phyloP scores from a whole-genome alignment of 1,139 yeast species.

The Sugiyamaella pinicola region DNA sequence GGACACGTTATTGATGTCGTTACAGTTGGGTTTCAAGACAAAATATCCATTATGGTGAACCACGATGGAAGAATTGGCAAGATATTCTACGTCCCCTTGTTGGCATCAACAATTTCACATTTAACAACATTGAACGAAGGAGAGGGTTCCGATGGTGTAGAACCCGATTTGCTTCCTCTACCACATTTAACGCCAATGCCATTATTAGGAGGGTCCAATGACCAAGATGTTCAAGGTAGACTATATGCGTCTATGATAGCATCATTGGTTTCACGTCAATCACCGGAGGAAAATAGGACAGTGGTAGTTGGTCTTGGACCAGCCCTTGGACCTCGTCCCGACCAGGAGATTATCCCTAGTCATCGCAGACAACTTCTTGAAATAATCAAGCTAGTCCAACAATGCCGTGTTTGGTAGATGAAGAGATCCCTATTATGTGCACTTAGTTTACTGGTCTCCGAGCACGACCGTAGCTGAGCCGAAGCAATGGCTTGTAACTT shows the following conservation, averaged over 20 bases:
- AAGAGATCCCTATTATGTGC: too few species aligned
- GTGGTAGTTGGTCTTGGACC: constrained; percentile 44
- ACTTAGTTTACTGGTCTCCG: too few species aligned
- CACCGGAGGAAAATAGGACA: constrained; percentile 42
- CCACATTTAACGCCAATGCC: constrained; percentile 43
- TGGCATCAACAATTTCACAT: constrained; percentile 29
- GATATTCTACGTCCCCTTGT: constrained; percentile 36
- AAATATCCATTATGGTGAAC: constrained; percentile 41
- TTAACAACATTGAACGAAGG: constrained; percentile 18
- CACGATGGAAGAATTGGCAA: constrained; percentile 40
- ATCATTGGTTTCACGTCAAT: constrained; percentile 41
- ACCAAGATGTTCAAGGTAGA: constrained; percentile 34
- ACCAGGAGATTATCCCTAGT: constrained; percentile 29
- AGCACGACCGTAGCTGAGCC: too few species aligned
- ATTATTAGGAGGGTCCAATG: constrained; percentile 40
- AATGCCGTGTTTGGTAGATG: constrained; percentile 41
- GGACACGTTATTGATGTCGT: constrained; percentile 38
- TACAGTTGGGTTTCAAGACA: constrained; percentile 40
- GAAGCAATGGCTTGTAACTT: too few species aligned
- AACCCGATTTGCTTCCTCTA: constrained; percentile 37
- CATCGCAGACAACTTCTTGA: constrained; percentile 41
- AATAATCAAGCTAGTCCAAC: constrained; percentile 40
- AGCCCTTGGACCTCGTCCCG: constrained; percentile 38
- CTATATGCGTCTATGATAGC: constrained; percentile 45
- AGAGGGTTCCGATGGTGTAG: constrained; percentile 25